phyloP scores from a whole-genome alignment of 257 asterid species.

The Solanum piurae region DNA sequence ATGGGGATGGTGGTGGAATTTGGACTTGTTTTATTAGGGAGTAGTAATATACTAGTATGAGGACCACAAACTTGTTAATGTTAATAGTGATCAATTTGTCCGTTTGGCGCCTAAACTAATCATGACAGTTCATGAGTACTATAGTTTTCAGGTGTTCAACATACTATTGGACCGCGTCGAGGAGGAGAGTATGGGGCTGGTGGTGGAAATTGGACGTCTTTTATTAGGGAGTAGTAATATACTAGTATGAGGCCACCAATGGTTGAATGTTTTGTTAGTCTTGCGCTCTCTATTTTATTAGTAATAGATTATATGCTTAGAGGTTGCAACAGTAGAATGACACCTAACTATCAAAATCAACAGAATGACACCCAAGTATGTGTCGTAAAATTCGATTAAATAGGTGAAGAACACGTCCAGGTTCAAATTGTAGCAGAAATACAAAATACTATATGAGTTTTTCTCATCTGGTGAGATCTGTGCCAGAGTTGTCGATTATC shows the following conservation, averaged over 20 bases:
- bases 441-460: not conserved
- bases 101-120: not conserved
- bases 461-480: not conserved
- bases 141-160: not conserved
- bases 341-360: not conserved
- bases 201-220: not conserved
- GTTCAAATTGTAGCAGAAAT: not conserved
- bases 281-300: too few species aligned
- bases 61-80: not conserved
- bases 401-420: not conserved
- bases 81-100: not conserved
- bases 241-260: not conserved
- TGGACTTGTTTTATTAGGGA: not conserved
- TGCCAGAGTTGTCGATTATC: not conserved
- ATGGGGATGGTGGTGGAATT: not conserved
- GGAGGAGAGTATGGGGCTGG: not conserved
- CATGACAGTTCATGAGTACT: not conserved
- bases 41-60: not conserved
- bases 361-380: not conserved
- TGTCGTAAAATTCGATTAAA: not conserved
- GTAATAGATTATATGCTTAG: not conserved
- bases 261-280: not conserved
- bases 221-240: not conserved
- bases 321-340: not conserved
- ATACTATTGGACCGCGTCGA: not conserved